A percentile compares a stretch with the other conserved stretches of the same genome.
phyloP scores from a whole-genome alignment of 768 basidiomycete genomes.

The Panaeolus cyanescens region DNA sequence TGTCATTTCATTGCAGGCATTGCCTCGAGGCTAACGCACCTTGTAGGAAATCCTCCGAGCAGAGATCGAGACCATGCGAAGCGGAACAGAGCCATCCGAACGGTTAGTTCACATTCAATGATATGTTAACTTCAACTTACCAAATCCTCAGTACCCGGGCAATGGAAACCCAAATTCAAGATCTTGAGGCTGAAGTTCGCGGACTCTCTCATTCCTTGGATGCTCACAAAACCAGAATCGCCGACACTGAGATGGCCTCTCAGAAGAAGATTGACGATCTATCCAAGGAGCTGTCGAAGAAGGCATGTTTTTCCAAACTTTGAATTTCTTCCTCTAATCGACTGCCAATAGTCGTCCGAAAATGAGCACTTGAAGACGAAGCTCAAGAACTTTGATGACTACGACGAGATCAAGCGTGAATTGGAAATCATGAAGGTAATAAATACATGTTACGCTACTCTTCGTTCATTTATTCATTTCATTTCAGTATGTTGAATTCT shows the following conservation, averaged over 20 bases:
- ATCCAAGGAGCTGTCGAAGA: constrained; percentile 58
- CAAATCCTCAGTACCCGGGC: constrained; percentile 55
- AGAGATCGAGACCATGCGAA: constrained; percentile 89
- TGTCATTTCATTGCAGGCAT: constrained; percentile 4
- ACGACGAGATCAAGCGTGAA: constrained; percentile 98
- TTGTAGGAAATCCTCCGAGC: constrained; percentile 89
- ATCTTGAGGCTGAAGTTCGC: constrained; percentile 77
- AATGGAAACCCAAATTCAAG: constrained; percentile 72
- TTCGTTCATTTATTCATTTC: not conserved
- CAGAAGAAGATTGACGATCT: constrained; percentile 63
- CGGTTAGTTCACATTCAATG: constrained; percentile 54
- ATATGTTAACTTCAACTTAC: not conserved
- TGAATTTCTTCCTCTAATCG: not conserved
- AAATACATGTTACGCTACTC: not conserved
- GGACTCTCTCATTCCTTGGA: constrained; percentile 69
- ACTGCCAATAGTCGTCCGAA: constrained; percentile 57
- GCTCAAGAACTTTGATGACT: constrained; percentile 77
- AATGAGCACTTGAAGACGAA: constrained; percentile 67
- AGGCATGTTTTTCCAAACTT: constrained; percentile 32
- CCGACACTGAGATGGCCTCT: constrained; percentile 46
- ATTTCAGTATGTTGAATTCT: constrained; percentile 90
- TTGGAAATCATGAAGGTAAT: constrained; percentile 96
- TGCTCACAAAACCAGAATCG: constrained; percentile 51
- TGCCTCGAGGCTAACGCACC: not conserved
- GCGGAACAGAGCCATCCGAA: constrained; percentile 71